Conservation (phyloP, 208 protist species). For the Balamuthia mandrillaris region DNA sequence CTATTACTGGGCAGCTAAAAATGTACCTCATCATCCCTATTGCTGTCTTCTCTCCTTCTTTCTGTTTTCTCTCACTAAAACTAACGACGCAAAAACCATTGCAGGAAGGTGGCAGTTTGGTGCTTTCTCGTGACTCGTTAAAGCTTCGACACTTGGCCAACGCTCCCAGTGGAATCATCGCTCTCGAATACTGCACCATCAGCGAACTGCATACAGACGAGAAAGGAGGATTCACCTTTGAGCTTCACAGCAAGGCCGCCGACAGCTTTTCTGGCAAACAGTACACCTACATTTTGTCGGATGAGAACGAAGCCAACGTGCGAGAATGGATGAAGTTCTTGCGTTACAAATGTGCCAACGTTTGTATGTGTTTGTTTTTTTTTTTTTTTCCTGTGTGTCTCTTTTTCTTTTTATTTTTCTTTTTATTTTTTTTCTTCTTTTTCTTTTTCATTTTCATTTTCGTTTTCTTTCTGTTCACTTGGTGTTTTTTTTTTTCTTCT, state of each 20-base stretch:
- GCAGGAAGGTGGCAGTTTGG: no score
- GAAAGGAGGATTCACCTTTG: not conserved
- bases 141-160: not conserved
- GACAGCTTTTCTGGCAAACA: no score
- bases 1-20: constrained; percentile 6
- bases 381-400: not conserved
- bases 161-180: not conserved
- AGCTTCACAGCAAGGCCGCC: not conserved
- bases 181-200: constrained; percentile 8
- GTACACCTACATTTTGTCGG: not conserved
- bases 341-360: constrained; percentile 9
- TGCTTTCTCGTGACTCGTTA: no score
- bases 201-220: not conserved
- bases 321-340: constrained; percentile 22
- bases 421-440: not conserved
- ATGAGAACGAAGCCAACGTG: constrained; percentile 1
- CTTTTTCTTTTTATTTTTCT: not conserved
- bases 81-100: no score
- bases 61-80: no score
- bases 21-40: not conserved
- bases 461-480: not conserved
- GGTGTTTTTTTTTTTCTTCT: not conserved
- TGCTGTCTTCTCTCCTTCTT: no score
- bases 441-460: not conserved
- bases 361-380: not conserved